Evolutionary conservation across 2,329 filamentous ascomycete genomes (phyloP).

Genomic region (Monosporascus sp.): DNA sequence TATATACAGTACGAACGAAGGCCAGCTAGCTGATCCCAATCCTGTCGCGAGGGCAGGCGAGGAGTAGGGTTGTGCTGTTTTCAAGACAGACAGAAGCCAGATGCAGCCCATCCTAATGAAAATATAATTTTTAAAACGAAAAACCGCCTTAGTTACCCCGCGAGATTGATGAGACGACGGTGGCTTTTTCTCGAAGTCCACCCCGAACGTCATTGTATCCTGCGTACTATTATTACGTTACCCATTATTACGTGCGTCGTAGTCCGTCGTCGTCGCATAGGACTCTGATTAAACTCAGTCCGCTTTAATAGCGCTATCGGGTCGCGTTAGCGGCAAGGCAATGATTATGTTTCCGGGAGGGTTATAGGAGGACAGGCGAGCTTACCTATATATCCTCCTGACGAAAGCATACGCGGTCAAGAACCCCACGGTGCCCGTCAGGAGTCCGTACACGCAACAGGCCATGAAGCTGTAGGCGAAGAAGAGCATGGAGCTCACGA

Average conservation of each 20-base stretch:
- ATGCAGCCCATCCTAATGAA: too few relatives aligned
- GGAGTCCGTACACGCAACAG: constrained; percentile 72
- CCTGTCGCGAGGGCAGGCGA: too few relatives aligned
- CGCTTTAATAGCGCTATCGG: constrained; percentile 44
- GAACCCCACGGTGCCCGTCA: constrained; percentile 81
- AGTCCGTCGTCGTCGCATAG: constrained; percentile 6
- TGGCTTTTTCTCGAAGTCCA: too few relatives aligned
- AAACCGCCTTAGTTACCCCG: too few relatives aligned
- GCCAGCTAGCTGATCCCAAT: too few relatives aligned
- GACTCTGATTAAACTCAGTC: constrained; percentile 30
- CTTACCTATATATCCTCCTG: constrained; percentile 73
- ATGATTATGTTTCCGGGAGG: not conserved
- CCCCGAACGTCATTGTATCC: too few relatives aligned
- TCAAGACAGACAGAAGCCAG: too few relatives aligned
- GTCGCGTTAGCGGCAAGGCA: not conserved
- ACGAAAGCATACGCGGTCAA: constrained; percentile 80
- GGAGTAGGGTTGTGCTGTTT: too few relatives aligned
- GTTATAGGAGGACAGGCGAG: constrained; percentile 6
- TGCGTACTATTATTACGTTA: not conserved
- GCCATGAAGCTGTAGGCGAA: constrained; percentile 81
- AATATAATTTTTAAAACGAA: too few relatives aligned
- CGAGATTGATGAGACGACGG: too few relatives aligned
- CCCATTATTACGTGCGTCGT: constrained; percentile 1
- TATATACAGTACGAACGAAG: too few relatives aligned
- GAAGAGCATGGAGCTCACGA: constrained; percentile 75